Evolutionary conservation across 2,329 filamentous ascomycete species (phyloP).

Genomic region (Trichoderma pleuroti): DNA sequence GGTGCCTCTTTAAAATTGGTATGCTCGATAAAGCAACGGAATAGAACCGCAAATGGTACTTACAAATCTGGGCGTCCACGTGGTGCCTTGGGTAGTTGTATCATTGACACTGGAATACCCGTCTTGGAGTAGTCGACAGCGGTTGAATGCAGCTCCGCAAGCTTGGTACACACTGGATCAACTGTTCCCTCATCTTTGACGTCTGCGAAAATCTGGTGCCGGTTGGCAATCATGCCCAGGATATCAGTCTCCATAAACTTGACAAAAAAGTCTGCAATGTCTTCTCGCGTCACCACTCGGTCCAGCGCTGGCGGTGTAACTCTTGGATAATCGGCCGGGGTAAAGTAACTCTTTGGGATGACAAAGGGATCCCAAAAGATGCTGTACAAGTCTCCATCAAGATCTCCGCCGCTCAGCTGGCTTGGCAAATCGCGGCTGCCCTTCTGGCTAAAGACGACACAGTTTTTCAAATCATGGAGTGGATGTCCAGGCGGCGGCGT

Average conservation of each 20-base stretch:
- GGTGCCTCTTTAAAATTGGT: background rate
- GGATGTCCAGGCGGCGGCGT: constrained; percentile 59
- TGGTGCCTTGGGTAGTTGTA: constrained; percentile 38
- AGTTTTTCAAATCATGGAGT: constrained; percentile 62
- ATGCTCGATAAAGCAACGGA: background rate
- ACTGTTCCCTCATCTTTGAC: constrained; percentile 48
- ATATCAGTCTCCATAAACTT: constrained; percentile 68
- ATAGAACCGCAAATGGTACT: constrained; percentile 24
- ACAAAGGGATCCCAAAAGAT: constrained; percentile 67
- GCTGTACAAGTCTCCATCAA: constrained; percentile 80
- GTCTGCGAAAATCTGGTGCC: constrained; percentile 64
- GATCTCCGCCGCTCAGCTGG: constrained; percentile 73
- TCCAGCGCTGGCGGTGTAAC: constrained; percentile 55
- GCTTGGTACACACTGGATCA: constrained; percentile 46
- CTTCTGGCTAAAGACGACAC: constrained; percentile 71
- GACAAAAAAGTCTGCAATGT: constrained; percentile 81
- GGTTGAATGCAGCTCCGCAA: constrained; percentile 64
- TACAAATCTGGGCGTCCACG: constrained; percentile 54
- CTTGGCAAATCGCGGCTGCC: constrained; percentile 74
- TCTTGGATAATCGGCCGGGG: constrained; percentile 67
- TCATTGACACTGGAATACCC: constrained; percentile 55
- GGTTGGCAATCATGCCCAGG: constrained; percentile 61
- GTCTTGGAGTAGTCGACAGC: constrained; percentile 77
- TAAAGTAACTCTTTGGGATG: constrained; percentile 40
- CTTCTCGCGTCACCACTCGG: constrained; percentile 54